A percentile compares a stretch with the other conserved stretches of the same genome.
Conservation (phyloP, 2,329 filamentous ascomycete genomes). For the Botryosphaeria agaves region DNA sequence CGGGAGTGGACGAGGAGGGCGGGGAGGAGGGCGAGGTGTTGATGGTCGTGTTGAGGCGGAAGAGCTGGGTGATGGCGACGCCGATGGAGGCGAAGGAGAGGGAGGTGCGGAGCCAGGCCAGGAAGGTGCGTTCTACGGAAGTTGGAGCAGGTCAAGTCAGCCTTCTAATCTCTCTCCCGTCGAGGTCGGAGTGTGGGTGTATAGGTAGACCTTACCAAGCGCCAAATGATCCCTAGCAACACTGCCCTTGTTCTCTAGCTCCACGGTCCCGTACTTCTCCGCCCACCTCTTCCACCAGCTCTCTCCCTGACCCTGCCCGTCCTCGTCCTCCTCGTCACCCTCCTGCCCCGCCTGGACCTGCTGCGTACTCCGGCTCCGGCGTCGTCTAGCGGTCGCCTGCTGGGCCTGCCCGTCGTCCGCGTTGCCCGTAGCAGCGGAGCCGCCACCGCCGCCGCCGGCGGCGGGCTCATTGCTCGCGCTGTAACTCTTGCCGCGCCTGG, state of each 20-base stretch:
- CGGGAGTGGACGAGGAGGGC: slow-evolving; percentile 9
- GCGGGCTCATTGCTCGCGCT: too few relatives aligned
- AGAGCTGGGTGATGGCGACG: slow-evolving; percentile 69
- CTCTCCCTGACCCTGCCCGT: slow-evolving; percentile 9
- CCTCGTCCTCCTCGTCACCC: slow-evolving; percentile 5
- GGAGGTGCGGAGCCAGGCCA: slow-evolving; percentile 71
- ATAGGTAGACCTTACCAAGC: slow-evolving; percentile 36
- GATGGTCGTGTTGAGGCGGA: slow-evolving; percentile 59
- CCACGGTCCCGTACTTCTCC: slow-evolving; percentile 48
- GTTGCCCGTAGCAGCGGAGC: too few relatives aligned
- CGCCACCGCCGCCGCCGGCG: too few relatives aligned
- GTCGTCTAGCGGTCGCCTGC: too few relatives aligned
- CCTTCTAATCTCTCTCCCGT: not conserved
- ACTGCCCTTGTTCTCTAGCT: slow-evolving; percentile 73
- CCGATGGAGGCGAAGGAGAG: slow-evolving; percentile 69
- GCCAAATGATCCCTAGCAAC: slow-evolving; percentile 71
- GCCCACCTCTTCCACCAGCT: slow-evolving; percentile 36
- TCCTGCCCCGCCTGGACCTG: slow-evolving; percentile 6
- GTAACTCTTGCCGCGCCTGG: slow-evolving; percentile 2
- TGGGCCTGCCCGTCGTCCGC: too few relatives aligned
- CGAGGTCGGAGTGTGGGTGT: too few relatives aligned
- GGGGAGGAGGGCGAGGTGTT: slow-evolving; percentile 8
- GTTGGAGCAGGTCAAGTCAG: too few relatives aligned
- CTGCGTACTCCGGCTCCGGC: slow-evolving; percentile 2
- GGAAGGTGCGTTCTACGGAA: slow-evolving; percentile 64